Evolutionary conservation across 257 asterid species (phyloP).

Genomic region (Nicotiana benthamiana): DNA sequence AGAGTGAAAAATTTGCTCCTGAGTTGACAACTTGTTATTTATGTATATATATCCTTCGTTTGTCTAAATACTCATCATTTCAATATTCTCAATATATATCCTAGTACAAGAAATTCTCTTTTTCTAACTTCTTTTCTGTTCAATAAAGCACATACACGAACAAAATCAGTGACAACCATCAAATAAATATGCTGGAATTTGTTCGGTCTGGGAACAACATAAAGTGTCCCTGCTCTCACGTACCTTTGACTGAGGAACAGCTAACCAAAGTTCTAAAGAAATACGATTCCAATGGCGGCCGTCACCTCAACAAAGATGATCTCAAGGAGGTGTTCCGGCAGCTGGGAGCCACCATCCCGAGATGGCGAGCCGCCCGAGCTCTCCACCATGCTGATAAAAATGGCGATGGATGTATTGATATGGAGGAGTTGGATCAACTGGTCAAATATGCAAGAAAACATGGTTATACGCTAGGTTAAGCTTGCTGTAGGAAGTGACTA

Average conservation of each 20-base stretch:
- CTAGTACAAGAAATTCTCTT: background rate
- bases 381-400: background rate
- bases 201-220: background rate
- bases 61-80: background rate
- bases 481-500: background rate
- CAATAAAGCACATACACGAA: background rate
- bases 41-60: background rate
- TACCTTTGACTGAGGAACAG: background rate
- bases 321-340: background rate
- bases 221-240: background rate
- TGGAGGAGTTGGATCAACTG: background rate
- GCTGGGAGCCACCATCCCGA: background rate
- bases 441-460: constrained; percentile 5
- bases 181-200: background rate
- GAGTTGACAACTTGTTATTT: background rate
- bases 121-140: background rate
- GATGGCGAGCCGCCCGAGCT: constrained; percentile 13
- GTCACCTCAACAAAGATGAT: background rate
- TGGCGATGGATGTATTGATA: constrained; percentile 9
- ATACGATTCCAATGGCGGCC: background rate
- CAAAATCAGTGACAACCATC: background rate
- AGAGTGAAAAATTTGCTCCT: background rate
- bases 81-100: background rate
- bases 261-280: background rate
- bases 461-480: background rate